A percentile compares a stretch with the other conserved stretches of the same genome.
phyloP scores from a whole-genome alignment of 129 eudicot genomes.

The Pittosporum tobira region DNA sequence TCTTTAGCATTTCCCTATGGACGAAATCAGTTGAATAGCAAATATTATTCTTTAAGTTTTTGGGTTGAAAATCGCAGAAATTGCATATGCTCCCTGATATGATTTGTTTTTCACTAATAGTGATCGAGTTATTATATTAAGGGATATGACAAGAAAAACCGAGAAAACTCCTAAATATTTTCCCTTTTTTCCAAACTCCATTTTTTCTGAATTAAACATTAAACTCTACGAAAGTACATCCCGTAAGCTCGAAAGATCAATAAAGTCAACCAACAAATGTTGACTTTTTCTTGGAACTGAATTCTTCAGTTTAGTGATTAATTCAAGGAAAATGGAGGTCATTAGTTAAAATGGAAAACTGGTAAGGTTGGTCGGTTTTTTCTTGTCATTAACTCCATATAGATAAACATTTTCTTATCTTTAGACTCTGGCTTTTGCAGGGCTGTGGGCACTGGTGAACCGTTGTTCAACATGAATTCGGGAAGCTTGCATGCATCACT shows the following conservation, averaged over 20 bases:
- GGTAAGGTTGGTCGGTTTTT: no score
- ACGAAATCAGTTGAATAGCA: background rate
- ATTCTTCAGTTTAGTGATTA: no score
- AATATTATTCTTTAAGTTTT: background rate
- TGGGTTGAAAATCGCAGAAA: background rate
- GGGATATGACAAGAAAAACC: no score
- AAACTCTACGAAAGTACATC: no score
- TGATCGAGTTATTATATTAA: background rate
- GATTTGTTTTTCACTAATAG: background rate
- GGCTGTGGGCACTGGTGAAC: constrained; percentile 77
- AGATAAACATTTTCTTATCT: background rate
- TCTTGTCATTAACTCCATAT: no score
- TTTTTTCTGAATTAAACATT: background rate
- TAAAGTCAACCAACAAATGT: no score
- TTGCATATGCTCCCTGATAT: background rate
- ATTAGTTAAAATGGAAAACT: no score
- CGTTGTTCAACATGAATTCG: constrained; percentile 79
- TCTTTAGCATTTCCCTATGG: background rate
- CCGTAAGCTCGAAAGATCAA: no score
- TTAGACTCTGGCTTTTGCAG: constrained; percentile 28
- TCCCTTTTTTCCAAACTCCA: background rate
- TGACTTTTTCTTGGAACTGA: no score
- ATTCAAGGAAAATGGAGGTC: no score
- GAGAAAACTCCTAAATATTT: background rate
- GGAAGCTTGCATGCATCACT: constrained; percentile 89